Conservation (phyloP, 192 early-diverging fungal species). For the Podila horticola region DNA sequence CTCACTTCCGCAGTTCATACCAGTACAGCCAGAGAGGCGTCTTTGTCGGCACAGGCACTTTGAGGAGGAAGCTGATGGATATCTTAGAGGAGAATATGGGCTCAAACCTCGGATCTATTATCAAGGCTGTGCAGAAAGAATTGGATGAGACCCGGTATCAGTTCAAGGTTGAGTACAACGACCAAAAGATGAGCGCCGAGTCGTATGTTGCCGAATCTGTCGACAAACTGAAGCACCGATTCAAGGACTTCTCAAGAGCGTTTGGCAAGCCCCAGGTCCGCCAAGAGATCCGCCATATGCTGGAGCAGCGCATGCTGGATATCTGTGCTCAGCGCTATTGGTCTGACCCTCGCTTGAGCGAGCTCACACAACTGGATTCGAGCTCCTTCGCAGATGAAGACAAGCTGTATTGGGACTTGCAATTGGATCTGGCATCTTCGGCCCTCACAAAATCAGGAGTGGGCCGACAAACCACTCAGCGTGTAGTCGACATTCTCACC, state of each 20-base stretch:
- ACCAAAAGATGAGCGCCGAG: slow-evolving; percentile 93
- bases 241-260: slow-evolving; percentile 91
- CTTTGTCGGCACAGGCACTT: slow-evolving; percentile 85
- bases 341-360: slow-evolving; percentile 77
- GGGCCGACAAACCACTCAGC: slow-evolving; percentile 90
- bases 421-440: slow-evolving; percentile 84
- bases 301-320: slow-evolving; percentile 90
- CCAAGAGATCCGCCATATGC: slow-evolving; percentile 89
- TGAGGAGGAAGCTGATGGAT: slow-evolving; percentile 88
- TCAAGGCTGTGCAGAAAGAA: slow-evolving; percentile 94
- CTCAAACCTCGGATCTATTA: slow-evolving; percentile 79
- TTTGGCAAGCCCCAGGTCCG: slow-evolving; percentile 97
- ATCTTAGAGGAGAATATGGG: slow-evolving; percentile 95
- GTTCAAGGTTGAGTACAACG: slow-evolving; percentile 99
- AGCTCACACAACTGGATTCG: slow-evolving; percentile 72
- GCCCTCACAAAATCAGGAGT: slow-evolving; percentile 95
- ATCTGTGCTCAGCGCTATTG: slow-evolving; percentile 95
- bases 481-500: slow-evolving; percentile 89
- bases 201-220: slow-evolving; percentile 96
- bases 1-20: slow-evolving; percentile 62
- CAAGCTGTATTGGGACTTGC: slow-evolving; percentile 85
- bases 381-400: slow-evolving; percentile 56
- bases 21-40: slow-evolving; percentile 72
- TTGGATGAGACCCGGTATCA: slow-evolving; percentile 96
- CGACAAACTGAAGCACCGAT: slow-evolving; percentile 92